Evolutionary conservation across 495 filamentous ascomycete genomes (phyloP), one percentile per base, ranked within the genome.

Genomic region (Rostrohypoxylon terebratum): DNA sequence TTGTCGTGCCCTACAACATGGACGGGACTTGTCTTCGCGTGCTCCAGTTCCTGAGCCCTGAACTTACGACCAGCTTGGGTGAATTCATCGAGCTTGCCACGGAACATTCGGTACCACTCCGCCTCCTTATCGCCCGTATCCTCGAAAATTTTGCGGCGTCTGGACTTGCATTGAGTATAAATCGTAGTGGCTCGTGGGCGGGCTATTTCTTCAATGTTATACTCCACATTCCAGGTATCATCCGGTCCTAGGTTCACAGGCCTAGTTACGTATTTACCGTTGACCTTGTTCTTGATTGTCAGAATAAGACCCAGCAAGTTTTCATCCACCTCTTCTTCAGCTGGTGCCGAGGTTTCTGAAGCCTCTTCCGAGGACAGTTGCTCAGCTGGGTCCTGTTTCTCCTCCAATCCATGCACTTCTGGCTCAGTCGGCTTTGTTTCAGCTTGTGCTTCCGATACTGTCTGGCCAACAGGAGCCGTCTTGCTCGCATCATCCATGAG

Each of bases 251-350:
- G 77, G 1, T 83, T 51, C 0, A 77, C 55, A 0, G 93, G 92
- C 1, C 94, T 88, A 0, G 79, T 65, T 8, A 94, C 89, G 59
- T 85, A 82, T 16, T 81, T 55, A 23, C 86, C 89, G 79, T 97
- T 93, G 60, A 97, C 85, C 63, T 85, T 86, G 80, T 93, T 95
- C 63, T 87, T 87, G 63, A 93, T 82, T 0, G 88, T 89, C 33
- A 97, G 81, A 3, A 87, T 86, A 81, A 96, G 84, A 31, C 85
- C 91, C 23, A 94, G 79, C 3, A 94, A 71, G 14, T 67, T 36
- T 50, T 77, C 60, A 13, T 77, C 23, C 45, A 59, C 57, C 11
- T 40, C 72, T 9, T 66, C 51, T 25, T 71, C 64, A 36, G 38
- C 36, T 47, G 23, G 28, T 9, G 44, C 10, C 10, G 51, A 10